Evolutionary conservation across 257 asterid genomes (phyloP).

Genomic region (Marsdenia floribunda): DNA sequence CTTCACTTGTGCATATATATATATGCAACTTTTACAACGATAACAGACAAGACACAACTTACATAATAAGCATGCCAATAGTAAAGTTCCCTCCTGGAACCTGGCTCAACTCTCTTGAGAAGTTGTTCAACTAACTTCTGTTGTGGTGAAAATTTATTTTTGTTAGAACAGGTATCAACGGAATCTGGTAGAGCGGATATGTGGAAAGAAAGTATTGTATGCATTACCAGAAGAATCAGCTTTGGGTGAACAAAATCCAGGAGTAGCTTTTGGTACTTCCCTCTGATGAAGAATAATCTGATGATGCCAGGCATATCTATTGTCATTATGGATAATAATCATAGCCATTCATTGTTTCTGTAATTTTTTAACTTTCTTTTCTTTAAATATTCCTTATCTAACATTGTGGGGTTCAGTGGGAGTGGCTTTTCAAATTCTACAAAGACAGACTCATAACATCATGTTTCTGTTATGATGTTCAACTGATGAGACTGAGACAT

Average conservation of each 20-base stretch:
- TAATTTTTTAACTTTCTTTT: neutral
- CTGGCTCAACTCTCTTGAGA: constrained; percentile 42
- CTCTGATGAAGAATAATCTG: constrained; percentile 58
- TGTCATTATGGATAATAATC: neutral
- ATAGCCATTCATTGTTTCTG: neutral
- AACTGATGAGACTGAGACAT: neutral
- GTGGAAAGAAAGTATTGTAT: neutral
- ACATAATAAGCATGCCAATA: constrained; percentile 89
- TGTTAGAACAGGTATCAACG: neutral
- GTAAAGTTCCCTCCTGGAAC: constrained; percentile 60
- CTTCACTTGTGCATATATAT: neutral
- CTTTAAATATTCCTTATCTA: neutral
- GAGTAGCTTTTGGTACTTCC: constrained; percentile 62
- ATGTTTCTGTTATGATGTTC: neutral
- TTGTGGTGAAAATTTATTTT: neutral
- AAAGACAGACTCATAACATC: neutral
- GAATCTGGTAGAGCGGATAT: neutral
- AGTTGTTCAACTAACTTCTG: constrained; percentile 77
- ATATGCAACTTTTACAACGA: neutral
- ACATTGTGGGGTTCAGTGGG: neutral
- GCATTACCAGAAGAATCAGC: constrained; percentile 69
- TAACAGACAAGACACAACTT: constrained; percentile 27
- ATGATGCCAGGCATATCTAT: neutral
- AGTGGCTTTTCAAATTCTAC: too few relatives aligned
- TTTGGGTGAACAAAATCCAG: constrained; percentile 65